These are phyloP conservation scores for Margaritispora aquatica DNA, from an alignment of 495 filamentous ascomycete genomes.

Conservation along the genomic window DNA sequence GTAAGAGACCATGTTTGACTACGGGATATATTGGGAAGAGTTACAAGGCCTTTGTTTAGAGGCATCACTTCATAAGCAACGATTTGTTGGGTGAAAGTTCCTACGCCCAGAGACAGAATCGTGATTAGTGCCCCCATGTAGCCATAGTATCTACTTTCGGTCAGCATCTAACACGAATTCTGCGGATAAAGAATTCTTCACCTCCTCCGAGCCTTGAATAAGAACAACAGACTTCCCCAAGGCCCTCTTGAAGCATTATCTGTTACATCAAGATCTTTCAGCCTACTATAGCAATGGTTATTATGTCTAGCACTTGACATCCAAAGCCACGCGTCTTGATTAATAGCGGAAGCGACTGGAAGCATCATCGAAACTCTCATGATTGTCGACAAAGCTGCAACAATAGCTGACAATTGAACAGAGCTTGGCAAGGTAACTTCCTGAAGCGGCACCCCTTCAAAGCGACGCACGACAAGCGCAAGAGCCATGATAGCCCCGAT, in stretches of 20 bases:
- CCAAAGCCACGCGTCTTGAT: neutral
- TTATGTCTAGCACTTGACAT: neutral
- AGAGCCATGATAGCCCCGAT: neutral
- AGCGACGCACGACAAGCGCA: neutral
- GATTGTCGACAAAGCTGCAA: neutral
- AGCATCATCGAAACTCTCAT: neutral
- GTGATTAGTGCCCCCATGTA: neutral
- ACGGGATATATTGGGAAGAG: neutral
- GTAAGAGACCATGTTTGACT: neutral
- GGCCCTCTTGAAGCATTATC: neutral
- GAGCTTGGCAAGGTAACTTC: neutral
- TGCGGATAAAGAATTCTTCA: too few relatives aligned
- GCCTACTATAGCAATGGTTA: neutral
- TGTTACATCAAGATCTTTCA: neutral
- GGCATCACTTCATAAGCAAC: neutral
- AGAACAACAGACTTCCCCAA: neutral
- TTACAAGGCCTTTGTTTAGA: neutral
- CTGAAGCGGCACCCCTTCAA: neutral
- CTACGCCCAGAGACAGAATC: neutral
- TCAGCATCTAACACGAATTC: too few relatives aligned
- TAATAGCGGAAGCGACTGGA: neutral
- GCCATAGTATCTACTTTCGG: neutral
- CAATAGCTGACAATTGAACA: neutral
- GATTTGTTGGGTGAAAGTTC: neutral
- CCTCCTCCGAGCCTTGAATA: neutral